Evolutionary conservation across 371 early-diverging fungal species (phyloP).

Genomic region (Mucor saturninus): DNA sequence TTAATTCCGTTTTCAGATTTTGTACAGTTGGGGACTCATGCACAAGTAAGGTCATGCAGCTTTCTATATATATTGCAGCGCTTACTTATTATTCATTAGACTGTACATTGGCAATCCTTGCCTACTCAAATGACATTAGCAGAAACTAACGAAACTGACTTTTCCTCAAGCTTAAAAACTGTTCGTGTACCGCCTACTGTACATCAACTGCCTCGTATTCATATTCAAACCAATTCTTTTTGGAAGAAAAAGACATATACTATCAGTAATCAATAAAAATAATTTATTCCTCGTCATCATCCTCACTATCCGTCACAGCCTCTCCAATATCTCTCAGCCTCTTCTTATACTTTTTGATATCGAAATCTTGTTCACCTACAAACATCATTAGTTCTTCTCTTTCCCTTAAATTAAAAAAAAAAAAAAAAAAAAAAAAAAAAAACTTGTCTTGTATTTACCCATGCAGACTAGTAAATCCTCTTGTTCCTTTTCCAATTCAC

Average conservation of each 20-base stretch:
- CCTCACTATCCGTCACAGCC: constrained; percentile 66
- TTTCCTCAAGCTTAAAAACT: background rate
- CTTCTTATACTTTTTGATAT: constrained; percentile 62
- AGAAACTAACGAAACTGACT: constrained; percentile 4
- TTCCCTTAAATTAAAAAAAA: background rate
- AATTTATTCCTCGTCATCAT: constrained; percentile 53
- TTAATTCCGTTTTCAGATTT: constrained; percentile 41
- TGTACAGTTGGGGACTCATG: constrained; percentile 31
- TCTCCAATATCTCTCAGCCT: constrained; percentile 66
- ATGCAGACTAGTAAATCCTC: constrained; percentile 90
- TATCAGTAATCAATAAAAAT: constrained; percentile 3
- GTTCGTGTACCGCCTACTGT: constrained; percentile 13
- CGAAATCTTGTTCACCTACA: constrained; percentile 74
- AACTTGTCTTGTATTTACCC: constrained; percentile 46
- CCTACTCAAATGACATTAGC: constrained; percentile 32
- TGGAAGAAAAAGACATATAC: constrained; percentile 27
- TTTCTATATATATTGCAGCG: background rate
- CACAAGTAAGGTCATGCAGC: constrained; percentile 27
- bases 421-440: background rate
- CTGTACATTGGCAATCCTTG: constrained; percentile 43
- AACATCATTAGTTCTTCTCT: background rate
- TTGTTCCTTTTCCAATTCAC: constrained; percentile 78
- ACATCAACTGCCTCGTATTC: constrained; percentile 18
- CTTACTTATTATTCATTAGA: constrained; percentile 14
- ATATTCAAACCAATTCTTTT: constrained; percentile 21